Evolutionary conservation across 345 rosid genomes (phyloP).

Genomic region (Linum usitatissimum): DNA sequence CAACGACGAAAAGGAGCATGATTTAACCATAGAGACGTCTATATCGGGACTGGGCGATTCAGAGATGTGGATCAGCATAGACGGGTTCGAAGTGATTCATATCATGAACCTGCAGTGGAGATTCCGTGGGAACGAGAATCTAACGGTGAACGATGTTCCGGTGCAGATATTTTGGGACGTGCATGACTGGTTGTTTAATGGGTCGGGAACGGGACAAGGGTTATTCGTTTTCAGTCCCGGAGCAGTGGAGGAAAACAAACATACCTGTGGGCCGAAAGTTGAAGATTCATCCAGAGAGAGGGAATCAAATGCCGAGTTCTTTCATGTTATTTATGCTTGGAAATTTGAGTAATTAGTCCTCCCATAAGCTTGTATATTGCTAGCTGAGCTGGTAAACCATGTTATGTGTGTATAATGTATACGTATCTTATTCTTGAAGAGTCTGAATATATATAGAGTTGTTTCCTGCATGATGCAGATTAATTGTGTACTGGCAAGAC

Average conservation of each 20-base stretch:
- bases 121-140: conserved; percentile 61
- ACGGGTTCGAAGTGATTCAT: conserved; percentile 36
- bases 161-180: conserved; percentile 63
- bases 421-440: too few relatives aligned
- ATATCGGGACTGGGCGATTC: conserved; percentile 48
- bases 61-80: conserved; percentile 62
- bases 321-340: conserved; percentile 59
- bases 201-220: conserved; percentile 34
- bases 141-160: conserved; percentile 27
- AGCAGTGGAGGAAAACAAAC: neutral
- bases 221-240: conserved; percentile 46
- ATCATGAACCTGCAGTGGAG: conserved; percentile 60
- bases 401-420: too few relatives aligned
- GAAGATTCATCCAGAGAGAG: conserved; percentile 9
- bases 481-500: too few relatives aligned
- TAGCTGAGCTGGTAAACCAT: neutral
- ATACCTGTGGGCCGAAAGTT: conserved; percentile 6
- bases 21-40: conserved; percentile 48
- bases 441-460: too few relatives aligned
- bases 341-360: conserved; percentile 13
- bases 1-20: conserved; percentile 32
- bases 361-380: neutral
- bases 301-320: conserved; percentile 26
- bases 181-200: conserved; percentile 57
- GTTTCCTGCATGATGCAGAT: too few relatives aligned